phyloP scores from a whole-genome alignment of 2,329 filamentous ascomycete species.

The Alternaria novae-zelandiae region DNA sequence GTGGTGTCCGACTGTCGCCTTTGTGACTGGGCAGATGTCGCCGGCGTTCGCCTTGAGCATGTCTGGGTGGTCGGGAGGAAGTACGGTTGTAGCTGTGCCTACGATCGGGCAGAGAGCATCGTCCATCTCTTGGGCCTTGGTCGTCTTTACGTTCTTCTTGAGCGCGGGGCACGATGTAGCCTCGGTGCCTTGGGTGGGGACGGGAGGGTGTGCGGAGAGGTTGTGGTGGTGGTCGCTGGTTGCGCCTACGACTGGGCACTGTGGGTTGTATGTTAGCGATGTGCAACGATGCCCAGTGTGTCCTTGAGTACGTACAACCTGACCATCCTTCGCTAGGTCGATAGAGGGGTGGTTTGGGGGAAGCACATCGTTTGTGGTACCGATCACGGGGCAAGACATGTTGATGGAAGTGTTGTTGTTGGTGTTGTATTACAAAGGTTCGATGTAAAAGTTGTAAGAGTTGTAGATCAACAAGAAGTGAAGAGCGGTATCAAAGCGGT shows the following conservation, averaged over 20 bases:
- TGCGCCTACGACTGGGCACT: conserved; percentile 55
- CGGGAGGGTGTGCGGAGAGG: conserved; percentile 51
- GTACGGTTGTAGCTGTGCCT: conserved; percentile 50
- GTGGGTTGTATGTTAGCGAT: conserved; percentile 8
- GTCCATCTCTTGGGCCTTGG: conserved; percentile 48
- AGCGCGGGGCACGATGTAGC: conserved; percentile 53
- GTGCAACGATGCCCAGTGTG: background rate
- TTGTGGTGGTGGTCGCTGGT: conserved; percentile 55
- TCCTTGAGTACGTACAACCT: conserved; percentile 24
- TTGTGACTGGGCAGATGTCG: conserved; percentile 53
- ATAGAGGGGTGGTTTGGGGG: conserved; percentile 53
- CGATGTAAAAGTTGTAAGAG: background rate
- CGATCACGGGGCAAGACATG: conserved; percentile 48
- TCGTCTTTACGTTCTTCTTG: conserved; percentile 46
- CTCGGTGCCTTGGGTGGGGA: conserved; percentile 34
- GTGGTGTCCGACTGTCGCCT: conserved; percentile 53
- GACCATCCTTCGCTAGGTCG: conserved; percentile 49
- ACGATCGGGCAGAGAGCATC: conserved; percentile 54
- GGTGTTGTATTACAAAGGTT: background rate
- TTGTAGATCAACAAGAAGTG: background rate
- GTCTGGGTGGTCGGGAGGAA: conserved; percentile 53
- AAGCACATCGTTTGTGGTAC: conserved; percentile 52
- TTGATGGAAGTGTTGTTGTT: background rate
- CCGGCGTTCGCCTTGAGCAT: conserved; percentile 47
- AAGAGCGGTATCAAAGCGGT: conserved; percentile 5